Base-by-base conservation (phyloP, 441 rosid species). In the Gossypium davidsonii region DNA sequence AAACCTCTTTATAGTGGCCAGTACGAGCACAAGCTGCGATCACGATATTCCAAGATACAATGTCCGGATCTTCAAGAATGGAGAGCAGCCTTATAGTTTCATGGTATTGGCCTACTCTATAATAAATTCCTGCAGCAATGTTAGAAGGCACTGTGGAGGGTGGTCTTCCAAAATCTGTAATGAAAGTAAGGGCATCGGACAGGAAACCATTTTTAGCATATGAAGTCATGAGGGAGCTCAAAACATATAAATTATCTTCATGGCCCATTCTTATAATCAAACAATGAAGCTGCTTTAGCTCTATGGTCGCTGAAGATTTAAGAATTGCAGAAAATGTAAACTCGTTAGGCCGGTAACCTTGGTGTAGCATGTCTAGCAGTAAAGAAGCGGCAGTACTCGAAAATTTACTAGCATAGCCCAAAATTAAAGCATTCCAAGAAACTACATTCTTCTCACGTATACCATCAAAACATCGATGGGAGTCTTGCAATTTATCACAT, bases 341-440 rank as follows among this genome's bases (percentile, higher is more conserved):
- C 73, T 90, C 93, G 25, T 87, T 86, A 28, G 98, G 94, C 49
- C 3, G 85, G 74, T 73, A 84, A 69, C 90, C 91, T 56, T 65
- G 75, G 48, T 62, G 82, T 76, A 87, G 82, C 94, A 93, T 86
- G 74, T 88, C 81, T 53, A 59, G 62, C 59, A 90, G 78, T 78
- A 91, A 77, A 52, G 78, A 74, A 68, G 80, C 14, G 46, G 86
- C 67, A 67, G 72, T 66, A 42, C 82, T 72, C 67, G 76, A 73
- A 68, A 79, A 76, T 71, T 78, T 76, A 73, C 79, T 74, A 42
- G 91, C 87, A 82, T 81, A 90, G 65, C 90, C 93, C 49, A 75
- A 76, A 78, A 93, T 89, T 77, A 93, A 75, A 63, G 95, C 58
- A 81, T 88, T 94, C 98, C 97, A 91, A 66, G 86, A 90, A 73